phyloP scores from a whole-genome alignment of 208 protist species.

The Blechomonas ayalai region DNA sequence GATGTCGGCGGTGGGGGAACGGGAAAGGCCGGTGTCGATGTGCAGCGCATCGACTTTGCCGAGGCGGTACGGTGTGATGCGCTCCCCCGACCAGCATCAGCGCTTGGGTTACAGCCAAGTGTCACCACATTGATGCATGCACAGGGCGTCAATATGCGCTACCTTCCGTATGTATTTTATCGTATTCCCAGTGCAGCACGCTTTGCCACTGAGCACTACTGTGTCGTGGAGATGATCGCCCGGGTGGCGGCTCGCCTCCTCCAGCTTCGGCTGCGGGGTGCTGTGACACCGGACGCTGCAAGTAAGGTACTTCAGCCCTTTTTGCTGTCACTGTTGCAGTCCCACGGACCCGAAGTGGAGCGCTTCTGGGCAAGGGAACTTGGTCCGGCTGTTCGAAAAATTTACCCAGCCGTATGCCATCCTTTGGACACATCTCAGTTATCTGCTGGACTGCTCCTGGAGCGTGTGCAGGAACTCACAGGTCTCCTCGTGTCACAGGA shows the following conservation, averaged over 20 bases:
- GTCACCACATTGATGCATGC: conserved; percentile 52
- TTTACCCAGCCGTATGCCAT: conserved; percentile 30
- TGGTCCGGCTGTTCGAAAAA: conserved; percentile 36
- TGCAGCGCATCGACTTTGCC: conserved; percentile 11
- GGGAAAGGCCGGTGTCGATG: conserved; percentile 3
- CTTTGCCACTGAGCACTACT: conserved; percentile 46
- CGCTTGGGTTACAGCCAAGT: conserved; percentile 45
- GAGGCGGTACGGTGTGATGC: conserved; percentile 54
- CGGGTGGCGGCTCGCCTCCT: conserved; percentile 55
- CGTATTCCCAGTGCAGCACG: conserved; percentile 36
- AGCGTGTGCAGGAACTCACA: conserved; percentile 30
- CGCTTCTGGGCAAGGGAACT: conserved; percentile 67
- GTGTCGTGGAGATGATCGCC: conserved; percentile 70
- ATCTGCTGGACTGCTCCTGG: conserved; percentile 40
- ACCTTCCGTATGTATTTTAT: conserved; percentile 75
- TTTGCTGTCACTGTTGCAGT: conserved; percentile 45
- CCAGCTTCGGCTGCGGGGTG: conserved; percentile 29
- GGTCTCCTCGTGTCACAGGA: conserved; percentile 42
- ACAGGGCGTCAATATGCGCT: conserved; percentile 63
- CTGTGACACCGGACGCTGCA: conserved; percentile 21
- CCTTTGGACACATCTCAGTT: conserved; percentile 48
- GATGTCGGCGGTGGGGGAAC: not conserved
- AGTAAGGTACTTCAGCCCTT: conserved; percentile 21
- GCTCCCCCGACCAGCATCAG: conserved; percentile 18
- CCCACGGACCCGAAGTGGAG: conserved; percentile 21